Evolutionary conservation across 2,329 filamentous ascomycete species (phyloP), one percentile per base, ranked within the genome.

Genomic region (Clonostachys rosea): DNA sequence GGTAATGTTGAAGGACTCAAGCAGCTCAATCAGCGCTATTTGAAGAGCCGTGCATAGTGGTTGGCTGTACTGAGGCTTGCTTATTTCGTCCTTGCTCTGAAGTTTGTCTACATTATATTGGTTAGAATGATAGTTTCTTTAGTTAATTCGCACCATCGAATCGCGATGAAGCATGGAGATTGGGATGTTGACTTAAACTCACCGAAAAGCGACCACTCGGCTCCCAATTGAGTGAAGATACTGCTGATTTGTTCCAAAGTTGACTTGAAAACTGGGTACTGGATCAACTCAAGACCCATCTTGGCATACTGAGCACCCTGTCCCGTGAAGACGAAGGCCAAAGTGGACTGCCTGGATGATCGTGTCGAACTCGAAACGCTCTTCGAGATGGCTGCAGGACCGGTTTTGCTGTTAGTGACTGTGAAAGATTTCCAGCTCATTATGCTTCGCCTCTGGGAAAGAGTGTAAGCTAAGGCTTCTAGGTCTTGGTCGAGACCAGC

Each of bases 51-150:
- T 47, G 40, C 43, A 49, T 2, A 3, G 60, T 7, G 58, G 54
- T 6, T 68, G 62, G 44, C 64, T 61, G 5, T 68, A 63, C 40
- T 64, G 59, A 11, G 61, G 56, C n/a, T 55, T 56, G n/a, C 61
- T 65, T 6, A 67, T 44, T 34, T 3, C 60, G 63, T n/a, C 16
- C 18, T 1, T 55, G 46, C 1, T 40, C 13, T 5, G 54, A 36
- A 44, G 57, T 60, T 30, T 30, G 24, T 30, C 24, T 42, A 20
- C 40, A 42, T 20, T 24, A 4, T 2, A 24, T 10, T 24, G 24
- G 13, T 14, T 42, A 20, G 16, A n/a, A 20, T 20, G 14, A 8
- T 39, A n/a, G 12, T 8, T n/a, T n/a, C 36, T 39, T 39, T 18
- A 8, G 12, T 18, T 9, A 10, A 30, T 9, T 30, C 24, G 24